These are phyloP conservation scores for Aotearoamyces nothofagi DNA, from an alignment of 2,329 filamentous ascomycete genomes.

Conservation along the genomic window DNA sequence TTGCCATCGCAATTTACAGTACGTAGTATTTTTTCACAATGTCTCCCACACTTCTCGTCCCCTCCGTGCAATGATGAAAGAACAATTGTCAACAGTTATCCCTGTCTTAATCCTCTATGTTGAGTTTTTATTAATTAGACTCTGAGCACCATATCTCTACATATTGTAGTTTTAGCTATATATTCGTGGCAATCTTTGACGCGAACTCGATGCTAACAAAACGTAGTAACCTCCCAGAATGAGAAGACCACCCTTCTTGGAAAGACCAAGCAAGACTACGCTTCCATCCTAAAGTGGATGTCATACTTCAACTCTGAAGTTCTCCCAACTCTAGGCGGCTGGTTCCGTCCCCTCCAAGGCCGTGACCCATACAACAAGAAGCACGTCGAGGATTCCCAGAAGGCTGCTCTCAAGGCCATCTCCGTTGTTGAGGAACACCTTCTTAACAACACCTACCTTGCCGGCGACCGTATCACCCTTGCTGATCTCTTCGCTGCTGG, in stretches of 20 bases:
- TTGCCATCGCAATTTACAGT: conserved; percentile 97
- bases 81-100: conserved; percentile 80
- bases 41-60: not conserved
- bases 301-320: conserved; percentile 90
- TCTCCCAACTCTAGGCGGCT: conserved; percentile 55
- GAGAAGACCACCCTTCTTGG: conserved; percentile 99
- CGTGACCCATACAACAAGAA: conserved; percentile 93
- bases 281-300: conserved; percentile 96
- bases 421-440: conserved; percentile 75
- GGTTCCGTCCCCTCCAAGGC: conserved; percentile 80
- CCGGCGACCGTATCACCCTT: conserved; percentile 92
- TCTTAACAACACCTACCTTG: conserved; percentile 85
- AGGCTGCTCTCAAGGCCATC: conserved; percentile 52
- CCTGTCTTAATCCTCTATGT: conserved; percentile 92
- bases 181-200: too few relatives aligned
- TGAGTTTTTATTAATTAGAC: conserved; percentile 64
- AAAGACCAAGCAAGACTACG: conserved; percentile 99
- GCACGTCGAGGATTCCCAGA: conserved; percentile 66
- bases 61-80: conserved; percentile 21
- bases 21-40: conserved; percentile 45
- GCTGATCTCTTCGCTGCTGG: conserved; percentile 78
- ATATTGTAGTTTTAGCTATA: too few relatives aligned
- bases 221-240: conserved; percentile 90
- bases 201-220: conserved; percentile 10
- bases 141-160: conserved; percentile 43